phyloP scores from a whole-genome alignment of 306 rosid species.

The Elaeagnus macrophylla region DNA sequence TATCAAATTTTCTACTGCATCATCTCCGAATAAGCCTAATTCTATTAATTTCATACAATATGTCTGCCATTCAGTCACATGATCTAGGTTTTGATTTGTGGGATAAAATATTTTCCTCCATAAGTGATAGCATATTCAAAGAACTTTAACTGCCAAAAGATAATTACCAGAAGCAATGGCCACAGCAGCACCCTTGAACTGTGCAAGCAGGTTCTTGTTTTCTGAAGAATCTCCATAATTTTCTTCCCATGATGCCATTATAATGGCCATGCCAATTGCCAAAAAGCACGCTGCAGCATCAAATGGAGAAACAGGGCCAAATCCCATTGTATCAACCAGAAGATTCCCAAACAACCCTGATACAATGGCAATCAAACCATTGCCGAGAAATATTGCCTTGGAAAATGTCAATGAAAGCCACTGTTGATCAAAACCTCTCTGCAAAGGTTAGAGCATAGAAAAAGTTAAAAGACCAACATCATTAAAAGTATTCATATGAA shows the following conservation, averaged over 20 bases:
- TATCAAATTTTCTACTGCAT: neutral
- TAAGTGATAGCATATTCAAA: neutral
- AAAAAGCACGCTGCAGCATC: constrained; percentile 97
- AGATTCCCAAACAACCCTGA: constrained; percentile 88
- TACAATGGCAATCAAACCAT: constrained; percentile 79
- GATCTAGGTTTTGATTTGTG: neutral
- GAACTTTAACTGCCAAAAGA: neutral
- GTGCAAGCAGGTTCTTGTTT: constrained; percentile 70
- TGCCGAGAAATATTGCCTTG: constrained; percentile 90
- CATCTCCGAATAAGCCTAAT: neutral
- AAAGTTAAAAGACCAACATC: constrained; percentile 3
- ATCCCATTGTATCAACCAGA: constrained; percentile 67
- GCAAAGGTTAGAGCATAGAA: constrained; percentile 20
- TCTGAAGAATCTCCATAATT: constrained; percentile 81
- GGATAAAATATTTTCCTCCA: neutral
- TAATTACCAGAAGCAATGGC: constrained; percentile 91
- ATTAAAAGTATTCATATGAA: neutral
- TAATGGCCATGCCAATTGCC: constrained; percentile 83
- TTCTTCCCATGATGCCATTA: constrained; percentile 77
- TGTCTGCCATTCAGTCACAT: neutral
- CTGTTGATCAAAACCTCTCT: constrained; percentile 95
- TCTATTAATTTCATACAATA: neutral
- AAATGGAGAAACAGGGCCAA: constrained; percentile 96
- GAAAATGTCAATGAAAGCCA: constrained; percentile 90
- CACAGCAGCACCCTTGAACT: constrained; percentile 83